Evolutionary conservation across 169 alveolate genomes (phyloP), one percentile per base, ranked within the genome.

Genomic region (Eimeria falciformis): DNA sequence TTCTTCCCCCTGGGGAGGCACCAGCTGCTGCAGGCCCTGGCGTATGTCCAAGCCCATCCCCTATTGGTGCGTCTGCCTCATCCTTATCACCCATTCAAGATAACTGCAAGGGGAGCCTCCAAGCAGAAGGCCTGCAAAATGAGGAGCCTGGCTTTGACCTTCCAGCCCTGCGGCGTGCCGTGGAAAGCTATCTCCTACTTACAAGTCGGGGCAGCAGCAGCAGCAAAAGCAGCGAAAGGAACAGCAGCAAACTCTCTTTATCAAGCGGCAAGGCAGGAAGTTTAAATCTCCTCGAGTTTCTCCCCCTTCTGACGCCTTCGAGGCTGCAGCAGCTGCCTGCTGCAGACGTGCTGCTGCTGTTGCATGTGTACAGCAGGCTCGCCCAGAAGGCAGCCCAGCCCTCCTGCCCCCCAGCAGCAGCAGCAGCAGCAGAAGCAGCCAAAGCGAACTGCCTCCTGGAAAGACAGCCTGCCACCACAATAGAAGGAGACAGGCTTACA

Each of bases 241-340:
- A 29, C 53, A 69, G 82, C 82, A 66, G 78, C 78, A 69, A 53
- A 47, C 33, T 47, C 81, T 37, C 37, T 53, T 18, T 25, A 46
- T 37, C 14, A 46, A 69, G 27, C 55, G 21, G 81, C 81, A 37
- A 53, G 37, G 46, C 25, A 37, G 23, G 65, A 37, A 43, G n/a
- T 21, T 66, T 23, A 2, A 46, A 69, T 37, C 87, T 78, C 53
- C 29, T 46, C 6, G 71, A 9, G 0, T 47, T 47, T 78, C 45
- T 78, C 14, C 87, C 87, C 17, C 50, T 50, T 46, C 50, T 78
- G 87, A 78, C 55, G 50, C 6, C 71, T 25, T 9, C 87, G 5
- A 23, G 23, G 71, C 53, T 78, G 71, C 73, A 78, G 87, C 87
- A 78, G 71, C 87, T 78, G 58, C 87, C 87, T 78, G 73, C 87